Evolutionary conservation across 768 basidiomycete genomes (phyloP).

Genomic region (Boletus vermiculosoides): DNA sequence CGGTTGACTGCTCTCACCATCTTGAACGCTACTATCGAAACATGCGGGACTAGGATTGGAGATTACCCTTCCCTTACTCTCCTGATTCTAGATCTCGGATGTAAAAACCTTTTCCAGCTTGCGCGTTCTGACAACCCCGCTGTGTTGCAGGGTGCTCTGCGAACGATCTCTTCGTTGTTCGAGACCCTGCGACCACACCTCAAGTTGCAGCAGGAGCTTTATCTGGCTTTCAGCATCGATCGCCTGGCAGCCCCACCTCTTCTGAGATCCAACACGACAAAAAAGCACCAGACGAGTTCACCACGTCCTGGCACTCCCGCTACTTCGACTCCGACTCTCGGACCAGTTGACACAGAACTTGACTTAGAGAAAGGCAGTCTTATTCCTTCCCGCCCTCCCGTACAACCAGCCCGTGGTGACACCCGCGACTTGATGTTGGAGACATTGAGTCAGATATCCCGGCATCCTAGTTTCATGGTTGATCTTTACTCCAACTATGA

Average conservation of each 20-base stretch:
- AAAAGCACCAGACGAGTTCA: slow-evolving; percentile 40
- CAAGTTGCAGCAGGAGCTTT: slow-evolving; percentile 94
- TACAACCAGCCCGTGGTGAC: slow-evolving; percentile 80
- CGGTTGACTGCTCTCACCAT: slow-evolving; percentile 85
- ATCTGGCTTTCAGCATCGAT: slow-evolving; percentile 91
- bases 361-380: slow-evolving; percentile 49
- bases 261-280: slow-evolving; percentile 28
- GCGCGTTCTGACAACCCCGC: slow-evolving; percentile 85
- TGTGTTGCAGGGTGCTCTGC: slow-evolving; percentile 76
- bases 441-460: slow-evolving; percentile 75
- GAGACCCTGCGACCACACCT: slow-evolving; percentile 82
- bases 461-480: slow-evolving; percentile 90
- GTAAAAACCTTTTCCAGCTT: slow-evolving; percentile 96
- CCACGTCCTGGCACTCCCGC: slow-evolving; percentile 53
- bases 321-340: slow-evolving; percentile 42
- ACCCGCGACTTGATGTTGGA: slow-evolving; percentile 89
- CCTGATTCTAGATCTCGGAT: slow-evolving; percentile 84
- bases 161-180: slow-evolving; percentile 85
- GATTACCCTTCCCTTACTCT: slow-evolving; percentile 73
- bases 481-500: slow-evolving; percentile 97
- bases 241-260: slow-evolving; percentile 65
- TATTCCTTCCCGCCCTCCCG: slow-evolving; percentile 55
- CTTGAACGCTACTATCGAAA: slow-evolving; percentile 85
- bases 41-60: slow-evolving; percentile 72
- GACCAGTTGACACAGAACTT: slow-evolving; percentile 36